Evolutionary conservation across 768 basidiomycete species (phyloP).

Genomic region (Cyclocybe cylindracea): DNA sequence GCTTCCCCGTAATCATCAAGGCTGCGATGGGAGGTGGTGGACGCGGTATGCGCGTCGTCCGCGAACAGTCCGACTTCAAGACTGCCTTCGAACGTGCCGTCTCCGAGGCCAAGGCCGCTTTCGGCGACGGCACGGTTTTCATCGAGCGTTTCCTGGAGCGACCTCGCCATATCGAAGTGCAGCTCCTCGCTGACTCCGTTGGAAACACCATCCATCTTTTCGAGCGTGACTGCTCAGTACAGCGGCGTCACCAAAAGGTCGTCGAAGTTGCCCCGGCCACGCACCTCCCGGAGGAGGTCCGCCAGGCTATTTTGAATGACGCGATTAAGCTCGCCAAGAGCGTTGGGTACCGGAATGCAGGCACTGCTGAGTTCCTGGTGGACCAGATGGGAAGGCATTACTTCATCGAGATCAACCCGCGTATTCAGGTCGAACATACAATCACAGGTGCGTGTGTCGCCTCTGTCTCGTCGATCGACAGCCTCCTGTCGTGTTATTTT

Average conservation of each 20-base stretch:
- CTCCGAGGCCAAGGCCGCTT: slow-evolving; percentile 93
- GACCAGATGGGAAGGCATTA: slow-evolving; percentile 96
- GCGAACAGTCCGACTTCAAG: slow-evolving; percentile 91
- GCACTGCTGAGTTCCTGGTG: slow-evolving; percentile 97
- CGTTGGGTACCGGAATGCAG: slow-evolving; percentile 95
- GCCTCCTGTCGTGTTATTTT: slow-evolving; percentile 3
- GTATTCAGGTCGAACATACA: slow-evolving; percentile 99
- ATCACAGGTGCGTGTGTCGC: slow-evolving; percentile 73
- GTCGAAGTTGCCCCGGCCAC: slow-evolving; percentile 98
- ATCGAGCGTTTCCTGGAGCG: slow-evolving; percentile 97
- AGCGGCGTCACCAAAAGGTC: slow-evolving; percentile 97
- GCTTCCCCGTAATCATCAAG: slow-evolving; percentile 99
- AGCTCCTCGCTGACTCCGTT: slow-evolving; percentile 85
- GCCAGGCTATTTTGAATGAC: slow-evolving; percentile 84
- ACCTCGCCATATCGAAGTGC: slow-evolving; percentile 97
- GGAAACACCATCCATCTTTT: slow-evolving; percentile 98
- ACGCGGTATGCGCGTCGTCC: slow-evolving; percentile 98
- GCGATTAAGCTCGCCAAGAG: slow-evolving; percentile 94
- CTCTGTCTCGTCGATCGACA: no score
- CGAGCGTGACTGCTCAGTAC: slow-evolving; percentile 98
- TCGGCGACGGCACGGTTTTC: slow-evolving; percentile 98
- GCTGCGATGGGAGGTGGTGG: slow-evolving; percentile 99
- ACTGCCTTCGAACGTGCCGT: slow-evolving; percentile 89
- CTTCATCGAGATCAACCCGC: slow-evolving; percentile 99
- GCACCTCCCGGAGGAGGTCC: slow-evolving; percentile 87